phyloP scores from a whole-genome alignment of 176 grass and related monocot species.

The Rhipidocladum racemiflorum region DNA sequence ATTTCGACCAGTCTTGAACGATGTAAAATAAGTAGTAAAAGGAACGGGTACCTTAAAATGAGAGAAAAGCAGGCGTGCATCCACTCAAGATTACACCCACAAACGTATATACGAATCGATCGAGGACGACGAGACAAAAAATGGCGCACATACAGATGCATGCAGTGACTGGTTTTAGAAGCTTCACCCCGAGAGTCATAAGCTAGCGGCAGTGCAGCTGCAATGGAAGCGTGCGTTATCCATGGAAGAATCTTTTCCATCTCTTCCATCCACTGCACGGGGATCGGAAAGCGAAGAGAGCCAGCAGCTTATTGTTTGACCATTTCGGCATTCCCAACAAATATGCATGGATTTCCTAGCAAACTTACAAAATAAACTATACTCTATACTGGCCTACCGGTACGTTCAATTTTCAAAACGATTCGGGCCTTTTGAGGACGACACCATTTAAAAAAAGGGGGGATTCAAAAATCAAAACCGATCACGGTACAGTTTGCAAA shows the following conservation, averaged over 20 bases:
- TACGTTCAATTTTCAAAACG: background rate
- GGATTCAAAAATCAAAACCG: background rate
- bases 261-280: background rate
- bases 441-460: background rate
- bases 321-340: background rate
- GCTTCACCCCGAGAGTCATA: background rate
- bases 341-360: background rate
- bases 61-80: background rate
- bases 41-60: constrained; percentile 7
- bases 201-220: background rate
- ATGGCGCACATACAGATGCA: background rate
- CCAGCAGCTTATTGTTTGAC: constrained; percentile 16
- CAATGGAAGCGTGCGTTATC: background rate
- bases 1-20: background rate
- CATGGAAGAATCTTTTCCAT: background rate
- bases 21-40: background rate
- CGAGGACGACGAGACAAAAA: background rate
- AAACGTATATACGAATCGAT: no score
- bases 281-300: background rate
- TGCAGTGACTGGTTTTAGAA: constrained; percentile 7
- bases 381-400: background rate
- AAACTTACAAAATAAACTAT: background rate
- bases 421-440: background rate
- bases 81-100: no score
- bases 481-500: background rate